Conservation (phyloP, 164 flowering plant species). For the Stephania cephalantha region DNA sequence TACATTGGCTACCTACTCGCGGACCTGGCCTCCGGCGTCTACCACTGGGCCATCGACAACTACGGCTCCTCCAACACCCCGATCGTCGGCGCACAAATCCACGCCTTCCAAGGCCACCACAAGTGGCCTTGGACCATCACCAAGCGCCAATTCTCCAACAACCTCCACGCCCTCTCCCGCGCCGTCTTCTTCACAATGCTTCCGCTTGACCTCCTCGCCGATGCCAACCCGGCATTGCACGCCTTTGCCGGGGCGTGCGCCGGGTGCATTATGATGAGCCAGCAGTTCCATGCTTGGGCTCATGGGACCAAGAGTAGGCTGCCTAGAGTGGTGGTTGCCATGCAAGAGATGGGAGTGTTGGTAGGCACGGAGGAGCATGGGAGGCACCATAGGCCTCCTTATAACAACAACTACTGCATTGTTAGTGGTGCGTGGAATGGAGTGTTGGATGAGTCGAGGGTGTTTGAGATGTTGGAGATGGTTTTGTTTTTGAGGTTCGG, state of each 20-base stretch:
- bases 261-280: slow-evolving; percentile 87
- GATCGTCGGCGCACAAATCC: slow-evolving; percentile 65
- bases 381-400: slow-evolving; percentile 72
- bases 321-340: slow-evolving; percentile 50
- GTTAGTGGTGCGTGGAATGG: slow-evolving; percentile 83
- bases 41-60: slow-evolving; percentile 93
- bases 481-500: slow-evolving; percentile 58
- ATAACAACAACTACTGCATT: slow-evolving; percentile 79
- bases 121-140: slow-evolving; percentile 81
- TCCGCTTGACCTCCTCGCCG: slow-evolving; percentile 37
- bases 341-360: slow-evolving; percentile 69
- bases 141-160: slow-evolving; percentile 73
- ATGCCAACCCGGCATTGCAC: slow-evolving; percentile 27
- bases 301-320: slow-evolving; percentile 67
- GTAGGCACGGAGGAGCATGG: slow-evolving; percentile 61
- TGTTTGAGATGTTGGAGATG: slow-evolving; percentile 76
- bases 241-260: slow-evolving; percentile 51
- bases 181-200: slow-evolving; percentile 45
- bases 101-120: slow-evolving; percentile 83
- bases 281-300: slow-evolving; percentile 96
- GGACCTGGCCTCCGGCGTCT: slow-evolving; percentile 80
- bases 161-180: slow-evolving; percentile 57
- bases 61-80: slow-evolving; percentile 70
- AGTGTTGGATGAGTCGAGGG: slow-evolving; percentile 47
- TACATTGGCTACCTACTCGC: slow-evolving; percentile 58